Percentiles rank a stretch among this genome's conserved stretches.
These are phyloP conservation scores for Mycena albidolilacea DNA, from an alignment of 768 basidiomycete species.

Conservation along the genomic window DNA sequence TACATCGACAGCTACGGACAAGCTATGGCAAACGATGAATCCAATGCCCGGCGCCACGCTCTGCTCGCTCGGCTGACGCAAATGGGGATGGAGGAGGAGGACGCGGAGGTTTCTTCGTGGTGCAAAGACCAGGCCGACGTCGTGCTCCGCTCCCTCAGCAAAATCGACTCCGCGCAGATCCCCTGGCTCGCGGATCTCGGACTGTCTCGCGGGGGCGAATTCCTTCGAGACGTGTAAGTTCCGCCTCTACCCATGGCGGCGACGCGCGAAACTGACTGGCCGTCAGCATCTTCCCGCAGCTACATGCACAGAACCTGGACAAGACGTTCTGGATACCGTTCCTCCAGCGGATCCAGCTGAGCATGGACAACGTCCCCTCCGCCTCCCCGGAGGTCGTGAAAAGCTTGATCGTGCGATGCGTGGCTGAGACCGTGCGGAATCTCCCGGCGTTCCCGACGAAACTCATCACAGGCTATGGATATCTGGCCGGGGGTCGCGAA, in stretches of 20 bases:
- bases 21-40: conserved; percentile 28
- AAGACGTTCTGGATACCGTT: conserved; percentile 32
- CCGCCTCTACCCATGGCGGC: not conserved
- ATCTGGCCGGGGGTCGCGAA: not conserved
- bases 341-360: conserved; percentile 11
- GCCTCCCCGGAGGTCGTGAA: conserved; percentile 5
- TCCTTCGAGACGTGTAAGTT: conserved; percentile 33
- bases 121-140: conserved; percentile 25
- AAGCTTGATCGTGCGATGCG: conserved; percentile 25
- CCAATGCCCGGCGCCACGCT: conserved; percentile 28
- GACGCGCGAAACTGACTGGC: not conserved
- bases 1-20: conserved; percentile 16
- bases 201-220: conserved; percentile 28
- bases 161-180: conserved; percentile 32
- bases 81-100: conserved; percentile 31
- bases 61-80: conserved; percentile 32
- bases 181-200: conserved; percentile 37
- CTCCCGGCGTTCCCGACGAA: conserved; percentile 35
- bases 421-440: conserved; percentile 20
- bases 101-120: conserved; percentile 35
- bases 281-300: conserved; percentile 33
- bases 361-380: conserved; percentile 2
- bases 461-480: not conserved
- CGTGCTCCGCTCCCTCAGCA: conserved; percentile 29
- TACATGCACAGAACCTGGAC: conserved; percentile 24